Evolutionary conservation across 352 stramenopile species (phyloP).

Genomic region (Lagenidium sp.): DNA sequence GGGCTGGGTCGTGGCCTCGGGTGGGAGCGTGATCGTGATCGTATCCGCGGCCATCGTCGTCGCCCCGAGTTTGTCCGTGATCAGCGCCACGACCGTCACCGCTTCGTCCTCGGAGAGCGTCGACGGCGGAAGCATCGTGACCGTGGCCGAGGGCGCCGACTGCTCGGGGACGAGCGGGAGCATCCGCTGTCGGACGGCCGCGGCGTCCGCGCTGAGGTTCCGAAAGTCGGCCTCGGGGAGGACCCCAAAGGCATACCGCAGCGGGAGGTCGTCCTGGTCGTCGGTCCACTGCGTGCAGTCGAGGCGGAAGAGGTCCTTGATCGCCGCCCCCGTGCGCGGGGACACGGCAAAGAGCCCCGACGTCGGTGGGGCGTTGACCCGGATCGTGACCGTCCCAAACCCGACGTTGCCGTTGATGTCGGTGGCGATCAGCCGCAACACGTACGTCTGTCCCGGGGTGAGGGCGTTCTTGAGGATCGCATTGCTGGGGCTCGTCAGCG

Average conservation of each 20-base stretch:
- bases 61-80: slow-evolving; percentile 32
- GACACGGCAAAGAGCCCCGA: slow-evolving; percentile 37
- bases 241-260: slow-evolving; percentile 57
- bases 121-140: slow-evolving; percentile 34
- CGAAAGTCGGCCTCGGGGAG: slow-evolving; percentile 23
- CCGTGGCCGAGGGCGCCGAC: slow-evolving; percentile 16
- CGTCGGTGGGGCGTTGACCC: slow-evolving; percentile 50
- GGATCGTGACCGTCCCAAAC: slow-evolving; percentile 36
- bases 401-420: slow-evolving; percentile 44
- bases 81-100: slow-evolving; percentile 47
- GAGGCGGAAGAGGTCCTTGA: slow-evolving; percentile 44
- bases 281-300: slow-evolving; percentile 54
- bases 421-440: slow-evolving; percentile 42
- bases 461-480: slow-evolving; percentile 40
- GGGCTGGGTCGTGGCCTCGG: slow-evolving; percentile 21
- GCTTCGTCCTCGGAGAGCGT: slow-evolving; percentile 16
- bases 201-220: slow-evolving; percentile 8
- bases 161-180: slow-evolving; percentile 32
- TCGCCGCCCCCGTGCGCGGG: slow-evolving; percentile 33
- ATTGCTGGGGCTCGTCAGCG: slow-evolving; percentile 42
- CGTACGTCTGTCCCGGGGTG: slow-evolving; percentile 53
- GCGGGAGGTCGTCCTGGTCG: slow-evolving; percentile 35
- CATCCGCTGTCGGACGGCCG: slow-evolving; percentile 19
- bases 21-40: slow-evolving; percentile 30
- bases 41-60: slow-evolving; percentile 22